Base-by-base conservation (phyloP, 164 flowering plant species). In the Kalanchoe fedtschenkoi region DNA sequence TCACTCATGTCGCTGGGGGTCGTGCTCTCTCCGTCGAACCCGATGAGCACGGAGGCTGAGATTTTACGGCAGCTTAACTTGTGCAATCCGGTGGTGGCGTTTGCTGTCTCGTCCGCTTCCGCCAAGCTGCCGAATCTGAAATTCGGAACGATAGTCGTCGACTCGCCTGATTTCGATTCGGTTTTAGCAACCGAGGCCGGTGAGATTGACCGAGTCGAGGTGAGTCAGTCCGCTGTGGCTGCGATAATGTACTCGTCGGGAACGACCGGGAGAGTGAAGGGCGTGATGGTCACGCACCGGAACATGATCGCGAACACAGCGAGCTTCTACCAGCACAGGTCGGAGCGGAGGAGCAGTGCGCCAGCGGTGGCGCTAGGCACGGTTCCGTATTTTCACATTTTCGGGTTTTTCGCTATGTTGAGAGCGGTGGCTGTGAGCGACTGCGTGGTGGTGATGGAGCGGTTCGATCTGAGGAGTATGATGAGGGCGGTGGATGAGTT, bases 221-320 rank as follows among this genome's bases (percentile, higher is more conserved):
- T 82, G 19, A 39, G 28, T 0, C 93, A 79, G 59, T 70, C 75
- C 10, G 90, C 83, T 54, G 30, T 70, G 26, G 85, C 90, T 16
- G 78, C 79, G 46, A 78, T 85, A 19, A 61, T 85, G 17, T 87
- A 76, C 69, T 87, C 95, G 21, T 83, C 95, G 2, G 95, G 90
- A 10, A 87, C 90, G 16, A 87, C 95, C 0, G 90, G 95, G 41
- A 44, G 17, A 19, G 72, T 77, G 47, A 87, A 87, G 64, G 96
- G 90, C 2, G 92, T 84, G 59, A 58, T 64, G 65, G 32, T 84
- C 66, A 80, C 84, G 58, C 89, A 88, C 71, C 74, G 85, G 62
- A 88, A 83, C 32, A 41, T 77, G 34, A 86, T 76, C 3, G 68
- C 85, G 0, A 13, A 30, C 6, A 4, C 78, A 0, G 68, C 78